phyloP scores from a whole-genome alignment of 768 basidiomycete genomes.

The Leucosporidium yakuticum region DNA sequence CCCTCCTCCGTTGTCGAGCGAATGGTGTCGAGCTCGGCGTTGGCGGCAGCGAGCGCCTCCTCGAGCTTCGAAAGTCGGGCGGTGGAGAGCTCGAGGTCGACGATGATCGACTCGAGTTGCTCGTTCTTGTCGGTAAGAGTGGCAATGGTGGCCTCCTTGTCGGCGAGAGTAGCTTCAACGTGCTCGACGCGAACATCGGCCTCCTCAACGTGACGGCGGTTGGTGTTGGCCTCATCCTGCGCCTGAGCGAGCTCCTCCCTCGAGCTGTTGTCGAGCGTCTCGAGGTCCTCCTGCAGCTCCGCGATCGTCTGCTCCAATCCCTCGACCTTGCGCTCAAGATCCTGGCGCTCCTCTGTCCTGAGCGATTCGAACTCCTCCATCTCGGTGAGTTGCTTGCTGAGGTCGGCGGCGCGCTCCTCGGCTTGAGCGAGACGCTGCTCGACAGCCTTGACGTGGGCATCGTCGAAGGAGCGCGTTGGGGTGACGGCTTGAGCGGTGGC shows the following conservation, averaged over 20 bases:
- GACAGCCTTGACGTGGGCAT: background rate
- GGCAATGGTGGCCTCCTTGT: background rate
- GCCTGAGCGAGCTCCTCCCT: background rate
- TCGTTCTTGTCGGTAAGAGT: background rate
- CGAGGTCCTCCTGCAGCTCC: slow-evolving; percentile 1
- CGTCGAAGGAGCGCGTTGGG: background rate
- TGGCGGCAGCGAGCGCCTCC: background rate
- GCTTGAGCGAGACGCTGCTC: background rate
- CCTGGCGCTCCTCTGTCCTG: background rate
- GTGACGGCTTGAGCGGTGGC: background rate
- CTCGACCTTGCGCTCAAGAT: too few species aligned
- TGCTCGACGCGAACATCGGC: background rate
- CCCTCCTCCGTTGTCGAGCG: slow-evolving; percentile 18
- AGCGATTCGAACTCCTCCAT: background rate
- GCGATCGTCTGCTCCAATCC: background rate
- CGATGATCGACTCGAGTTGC: background rate
- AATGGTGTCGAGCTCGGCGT: slow-evolving; percentile 10
- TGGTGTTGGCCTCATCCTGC: slow-evolving; percentile 3
- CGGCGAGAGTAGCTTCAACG: background rate
- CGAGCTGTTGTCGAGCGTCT: background rate
- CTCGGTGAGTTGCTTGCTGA: background rate
- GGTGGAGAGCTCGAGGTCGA: background rate
- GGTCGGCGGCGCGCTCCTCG: background rate
- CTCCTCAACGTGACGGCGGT: background rate
- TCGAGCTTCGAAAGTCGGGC: background rate